Conservation (phyloP, 2,329 filamentous ascomycete species). For the Aspergillus novoparasiticus region DNA sequence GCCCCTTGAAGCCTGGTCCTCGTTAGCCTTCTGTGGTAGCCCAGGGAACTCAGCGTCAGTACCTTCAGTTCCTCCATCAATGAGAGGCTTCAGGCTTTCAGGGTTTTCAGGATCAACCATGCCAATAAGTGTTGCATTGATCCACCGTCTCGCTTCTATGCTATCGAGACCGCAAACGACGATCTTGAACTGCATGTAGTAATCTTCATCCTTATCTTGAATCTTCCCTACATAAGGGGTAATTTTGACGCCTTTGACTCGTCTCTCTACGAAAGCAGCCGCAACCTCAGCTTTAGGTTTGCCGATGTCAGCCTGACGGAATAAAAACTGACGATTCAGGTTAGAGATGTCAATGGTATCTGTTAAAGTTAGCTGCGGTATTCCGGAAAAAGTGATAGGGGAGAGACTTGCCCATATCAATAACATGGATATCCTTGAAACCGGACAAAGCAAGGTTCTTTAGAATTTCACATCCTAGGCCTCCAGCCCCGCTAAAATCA, state of each 20-base stretch:
- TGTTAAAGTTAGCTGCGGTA: conserved; percentile 39
- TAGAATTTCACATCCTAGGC: conserved; percentile 91
- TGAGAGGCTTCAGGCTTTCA: conserved; percentile 87
- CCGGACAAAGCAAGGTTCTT: conserved; percentile 95
- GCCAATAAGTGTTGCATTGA: conserved; percentile 88
- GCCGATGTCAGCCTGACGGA: conserved; percentile 87
- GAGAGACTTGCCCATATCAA: conserved; percentile 81
- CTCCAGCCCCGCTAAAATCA: conserved; percentile 76
- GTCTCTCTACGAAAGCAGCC: conserved; percentile 83
- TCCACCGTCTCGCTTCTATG: conserved; percentile 97
- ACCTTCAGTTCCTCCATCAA: conserved; percentile 95
- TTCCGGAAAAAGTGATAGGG: not conserved
- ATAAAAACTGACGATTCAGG: conserved; percentile 95
- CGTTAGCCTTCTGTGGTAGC: not conserved
- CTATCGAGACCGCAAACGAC: conserved; percentile 94
- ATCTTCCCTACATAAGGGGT: conserved; percentile 93
- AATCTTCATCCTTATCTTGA: conserved; percentile 93
- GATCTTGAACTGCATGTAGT: conserved; percentile 96
- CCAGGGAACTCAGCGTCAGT: conserved; percentile 7
- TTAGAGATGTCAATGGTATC: conserved; percentile 99
- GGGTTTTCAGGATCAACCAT: conserved; percentile 84
- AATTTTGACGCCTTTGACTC: conserved; percentile 88
- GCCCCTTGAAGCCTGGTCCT: conserved; percentile 82
- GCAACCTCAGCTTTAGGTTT: conserved; percentile 93
- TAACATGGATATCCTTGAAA: conserved; percentile 96